Evolutionary conservation across 176 grass and related monocot species (phyloP).

Genomic region (Olyra latifolia): DNA sequence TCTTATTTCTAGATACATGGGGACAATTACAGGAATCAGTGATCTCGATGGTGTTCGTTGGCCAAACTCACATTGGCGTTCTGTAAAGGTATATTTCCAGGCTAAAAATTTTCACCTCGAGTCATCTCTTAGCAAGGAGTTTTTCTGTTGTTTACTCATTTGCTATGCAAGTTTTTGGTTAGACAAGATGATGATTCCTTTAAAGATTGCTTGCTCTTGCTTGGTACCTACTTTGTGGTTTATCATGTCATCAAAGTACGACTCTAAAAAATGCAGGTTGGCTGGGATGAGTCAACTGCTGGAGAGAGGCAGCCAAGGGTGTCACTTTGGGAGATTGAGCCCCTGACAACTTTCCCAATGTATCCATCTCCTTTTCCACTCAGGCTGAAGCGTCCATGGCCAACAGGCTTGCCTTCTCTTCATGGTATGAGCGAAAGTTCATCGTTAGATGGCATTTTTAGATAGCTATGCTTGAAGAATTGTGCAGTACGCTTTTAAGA

Average conservation of each 20-base stretch:
- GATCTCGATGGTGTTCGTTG: constrained; percentile 85
- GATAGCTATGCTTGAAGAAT: not conserved
- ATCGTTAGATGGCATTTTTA: constrained; percentile 26
- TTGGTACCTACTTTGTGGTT: constrained; percentile 4
- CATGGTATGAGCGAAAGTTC: constrained; percentile 47
- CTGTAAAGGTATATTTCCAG: constrained; percentile 73
- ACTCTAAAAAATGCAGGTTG: constrained; percentile 62
- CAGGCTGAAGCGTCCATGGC: constrained; percentile 98
- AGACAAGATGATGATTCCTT: not conserved
- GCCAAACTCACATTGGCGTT: constrained; percentile 98
- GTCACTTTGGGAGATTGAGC: constrained; percentile 98
- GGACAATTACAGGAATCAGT: constrained; percentile 96
- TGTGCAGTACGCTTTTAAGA: not conserved
- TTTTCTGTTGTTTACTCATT: constrained; percentile 11
- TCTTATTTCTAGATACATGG: constrained; percentile 81
- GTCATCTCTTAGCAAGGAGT: not conserved
- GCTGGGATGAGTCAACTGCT: constrained; percentile 98
- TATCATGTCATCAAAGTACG: constrained; percentile 14
- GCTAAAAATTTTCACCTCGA: not conserved
- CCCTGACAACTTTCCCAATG: constrained; percentile 98
- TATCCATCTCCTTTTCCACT: constrained; percentile 93
- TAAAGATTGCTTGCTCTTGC: not conserved
- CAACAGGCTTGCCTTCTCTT: constrained; percentile 81
- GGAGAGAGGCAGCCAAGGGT: constrained; percentile 97
- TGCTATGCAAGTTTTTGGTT: constrained; percentile 17